Conservation (phyloP, 805 yeast species). For the Wickerhamiella galacta region DNA sequence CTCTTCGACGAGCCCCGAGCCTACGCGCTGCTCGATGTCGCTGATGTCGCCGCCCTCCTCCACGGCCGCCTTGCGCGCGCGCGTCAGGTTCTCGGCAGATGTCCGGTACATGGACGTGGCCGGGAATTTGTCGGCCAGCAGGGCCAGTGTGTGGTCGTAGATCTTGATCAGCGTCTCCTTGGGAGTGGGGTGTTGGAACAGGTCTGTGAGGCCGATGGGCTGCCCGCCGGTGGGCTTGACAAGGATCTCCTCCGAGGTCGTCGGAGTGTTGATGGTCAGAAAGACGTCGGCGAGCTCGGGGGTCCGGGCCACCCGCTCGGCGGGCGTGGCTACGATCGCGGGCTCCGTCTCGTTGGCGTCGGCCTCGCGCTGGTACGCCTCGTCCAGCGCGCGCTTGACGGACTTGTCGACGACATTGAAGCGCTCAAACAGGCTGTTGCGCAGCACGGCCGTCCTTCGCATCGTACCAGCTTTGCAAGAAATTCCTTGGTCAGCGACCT, state of each 20-base stretch:
- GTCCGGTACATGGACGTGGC: slow-evolving; percentile 57
- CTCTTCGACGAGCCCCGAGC: slow-evolving; percentile 75
- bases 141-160: slow-evolving; percentile 50
- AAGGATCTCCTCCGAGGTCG: slow-evolving; percentile 23
- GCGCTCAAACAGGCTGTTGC: slow-evolving; percentile 8
- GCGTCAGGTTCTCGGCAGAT: slow-evolving; percentile 55
- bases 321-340: slow-evolving; percentile 9
- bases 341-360: slow-evolving; percentile 8
- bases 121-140: slow-evolving; percentile 47
- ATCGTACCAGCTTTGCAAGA: slow-evolving; percentile 3
- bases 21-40: slow-evolving; percentile 55
- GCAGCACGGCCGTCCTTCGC: slow-evolving; percentile 14
- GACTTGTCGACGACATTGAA: slow-evolving; percentile 13
- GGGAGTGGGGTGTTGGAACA: slow-evolving; percentile 68
- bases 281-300: slow-evolving; percentile 17
- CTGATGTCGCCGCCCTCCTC: slow-evolving; percentile 43
- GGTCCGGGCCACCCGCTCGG: slow-evolving; percentile 13
- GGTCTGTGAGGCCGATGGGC: slow-evolving; percentile 71
- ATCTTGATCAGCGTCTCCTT: slow-evolving; percentile 58
- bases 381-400: slow-evolving; percentile 10
- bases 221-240: slow-evolving; percentile 44
- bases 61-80: slow-evolving; percentile 50
- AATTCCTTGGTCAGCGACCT: neutral
- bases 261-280: slow-evolving; percentile 12
- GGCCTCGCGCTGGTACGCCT: slow-evolving; percentile 11